Evolutionary conservation across 2,329 filamentous ascomycete species (phyloP).

Genomic region (Zymoseptoria ardabiliae): DNA sequence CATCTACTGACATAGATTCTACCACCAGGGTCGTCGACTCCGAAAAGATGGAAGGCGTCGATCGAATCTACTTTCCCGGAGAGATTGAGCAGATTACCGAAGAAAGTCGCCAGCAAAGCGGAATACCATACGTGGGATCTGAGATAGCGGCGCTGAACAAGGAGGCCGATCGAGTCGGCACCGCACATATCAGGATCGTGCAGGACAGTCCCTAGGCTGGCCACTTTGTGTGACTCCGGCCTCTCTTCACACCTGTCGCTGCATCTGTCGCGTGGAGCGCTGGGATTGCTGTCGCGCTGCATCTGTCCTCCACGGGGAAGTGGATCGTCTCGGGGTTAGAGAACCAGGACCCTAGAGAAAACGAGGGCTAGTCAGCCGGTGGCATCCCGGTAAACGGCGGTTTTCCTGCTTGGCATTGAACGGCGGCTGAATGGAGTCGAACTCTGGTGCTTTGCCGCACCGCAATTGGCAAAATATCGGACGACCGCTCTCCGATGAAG

Average conservation of each 20-base stretch:
- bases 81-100: slow-evolving; percentile 48
- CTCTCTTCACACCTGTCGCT: background rate
- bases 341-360: background rate
- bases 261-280: background rate
- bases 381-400: background rate
- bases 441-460: background rate
- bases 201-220: background rate
- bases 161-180: slow-evolving; percentile 42
- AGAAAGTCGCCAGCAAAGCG: slow-evolving; percentile 35
- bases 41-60: slow-evolving; percentile 48
- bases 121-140: slow-evolving; percentile 44
- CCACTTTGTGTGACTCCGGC: no score
- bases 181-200: slow-evolving; percentile 6
- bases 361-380: background rate
- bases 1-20: no score
- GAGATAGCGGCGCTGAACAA: slow-evolving; percentile 45
- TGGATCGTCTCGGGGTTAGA: background rate
- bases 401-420: background rate
- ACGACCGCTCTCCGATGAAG: background rate
- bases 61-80: slow-evolving; percentile 51
- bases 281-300: background rate
- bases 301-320: background rate
- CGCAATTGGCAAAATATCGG: background rate
- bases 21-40: slow-evolving; percentile 47
- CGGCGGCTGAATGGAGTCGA: background rate